phyloP scores from a whole-genome alignment of 768 basidiomycete genomes.

The Leucocoprinus sp. region DNA sequence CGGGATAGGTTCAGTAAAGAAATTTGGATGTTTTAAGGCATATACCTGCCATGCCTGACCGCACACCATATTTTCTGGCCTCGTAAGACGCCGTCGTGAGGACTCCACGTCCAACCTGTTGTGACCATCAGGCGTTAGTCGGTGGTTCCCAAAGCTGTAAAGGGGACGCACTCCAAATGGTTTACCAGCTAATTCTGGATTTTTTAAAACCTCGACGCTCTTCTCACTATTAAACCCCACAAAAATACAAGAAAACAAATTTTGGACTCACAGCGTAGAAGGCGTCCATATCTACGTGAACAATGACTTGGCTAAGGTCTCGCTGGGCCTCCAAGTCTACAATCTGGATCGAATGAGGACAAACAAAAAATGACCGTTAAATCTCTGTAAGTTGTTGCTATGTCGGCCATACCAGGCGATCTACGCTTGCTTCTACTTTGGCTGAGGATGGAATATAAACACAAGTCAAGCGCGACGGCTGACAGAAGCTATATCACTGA shows the following conservation, averaged over 20 bases:
- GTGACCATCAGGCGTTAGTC: constrained; percentile 13
- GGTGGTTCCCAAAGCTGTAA: constrained; percentile 8
- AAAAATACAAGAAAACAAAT: neutral
- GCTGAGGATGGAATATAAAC: constrained; percentile 25
- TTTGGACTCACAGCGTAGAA: constrained; percentile 56
- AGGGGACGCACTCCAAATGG: constrained; percentile 55
- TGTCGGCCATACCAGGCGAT: constrained; percentile 45
- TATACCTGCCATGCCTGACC: constrained; percentile 92
- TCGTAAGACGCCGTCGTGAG: constrained; percentile 88
- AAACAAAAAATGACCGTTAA: constrained; percentile 2
- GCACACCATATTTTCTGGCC: constrained; percentile 81
- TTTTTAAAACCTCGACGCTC: constrained; percentile 65
- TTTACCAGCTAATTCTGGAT: constrained; percentile 59
- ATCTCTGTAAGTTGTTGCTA: neutral
- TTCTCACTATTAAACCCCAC: constrained; percentile 13
- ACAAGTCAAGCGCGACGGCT: constrained; percentile 3
- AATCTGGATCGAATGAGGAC: constrained; percentile 31
- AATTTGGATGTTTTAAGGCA: neutral
- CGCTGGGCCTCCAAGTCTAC: constrained; percentile 63
- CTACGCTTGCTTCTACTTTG: constrained; percentile 56
- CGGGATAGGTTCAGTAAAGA: neutral
- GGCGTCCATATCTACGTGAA: constrained; percentile 96
- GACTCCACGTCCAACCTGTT: constrained; percentile 72
- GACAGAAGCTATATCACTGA: constrained; percentile 27
- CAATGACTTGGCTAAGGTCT: constrained; percentile 77